Percentiles rank a stretch among this genome's conserved stretches.
phyloP scores from a whole-genome alignment of 139 green algal genomes.

The Eudorina sp. region DNA sequence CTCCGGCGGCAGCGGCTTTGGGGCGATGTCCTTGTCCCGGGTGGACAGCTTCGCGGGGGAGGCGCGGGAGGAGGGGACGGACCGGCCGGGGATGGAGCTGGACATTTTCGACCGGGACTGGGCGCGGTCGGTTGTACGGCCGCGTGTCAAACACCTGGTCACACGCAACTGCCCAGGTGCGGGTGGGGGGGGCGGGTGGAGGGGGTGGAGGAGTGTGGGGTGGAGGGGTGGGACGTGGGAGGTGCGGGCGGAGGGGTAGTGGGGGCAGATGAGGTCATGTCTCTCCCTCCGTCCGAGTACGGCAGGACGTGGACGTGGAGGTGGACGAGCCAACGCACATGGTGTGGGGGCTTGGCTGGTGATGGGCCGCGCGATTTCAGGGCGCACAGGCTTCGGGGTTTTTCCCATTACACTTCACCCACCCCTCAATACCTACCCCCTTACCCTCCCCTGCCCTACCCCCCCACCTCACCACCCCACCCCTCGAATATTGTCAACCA shows the following conservation, averaged over 20 bases:
- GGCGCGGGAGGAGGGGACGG: not conserved
- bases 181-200: no score
- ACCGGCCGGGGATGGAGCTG: constrained; percentile 15
- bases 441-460: not conserved
- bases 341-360: no score
- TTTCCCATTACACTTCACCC: not conserved
- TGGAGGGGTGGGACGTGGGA: not conserved
- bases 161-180: constrained; percentile 9
- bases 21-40: not conserved
- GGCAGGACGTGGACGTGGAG: no score
- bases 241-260: no score
- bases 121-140: not conserved
- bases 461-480: not conserved
- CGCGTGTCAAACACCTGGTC: constrained; percentile 30
- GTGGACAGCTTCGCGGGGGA: not conserved
- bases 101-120: constrained; percentile 49
- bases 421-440: not conserved
- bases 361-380: no score
- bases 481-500: not conserved
- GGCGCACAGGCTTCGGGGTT: no score
- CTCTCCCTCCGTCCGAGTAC: not conserved
- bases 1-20: not conserved
- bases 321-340: no score
- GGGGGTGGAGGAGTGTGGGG: not conserved
- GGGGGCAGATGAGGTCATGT: not conserved